Evolutionary conservation across 164 flowering plant species (phyloP).

Genomic region (Akebia trifoliata): DNA sequence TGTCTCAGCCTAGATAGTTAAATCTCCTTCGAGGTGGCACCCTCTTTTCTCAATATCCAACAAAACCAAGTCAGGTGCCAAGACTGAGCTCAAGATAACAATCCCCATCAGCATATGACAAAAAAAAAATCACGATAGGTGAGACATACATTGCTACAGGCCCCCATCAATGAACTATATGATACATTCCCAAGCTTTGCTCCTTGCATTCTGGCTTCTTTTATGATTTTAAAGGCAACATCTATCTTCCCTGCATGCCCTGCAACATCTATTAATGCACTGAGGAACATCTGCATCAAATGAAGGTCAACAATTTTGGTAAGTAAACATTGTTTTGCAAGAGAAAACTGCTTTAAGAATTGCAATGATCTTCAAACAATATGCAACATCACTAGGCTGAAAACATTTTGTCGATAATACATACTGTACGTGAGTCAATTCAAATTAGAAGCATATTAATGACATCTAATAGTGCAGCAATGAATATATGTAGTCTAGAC

Average conservation of each 20-base stretch:
- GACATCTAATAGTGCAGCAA: no score
- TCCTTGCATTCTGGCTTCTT: conserved; percentile 52
- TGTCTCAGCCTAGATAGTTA: neutral
- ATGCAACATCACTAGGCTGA: neutral
- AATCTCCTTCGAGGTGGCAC: neutral
- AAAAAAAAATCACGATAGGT: neutral
- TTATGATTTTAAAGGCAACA: conserved; percentile 64
- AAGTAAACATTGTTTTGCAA: conserved; percentile 6
- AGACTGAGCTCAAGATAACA: neutral
- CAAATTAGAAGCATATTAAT: neutral
- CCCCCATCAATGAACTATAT: conserved; percentile 96
- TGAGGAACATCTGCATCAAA: conserved; percentile 74
- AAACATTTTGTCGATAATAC: neutral
- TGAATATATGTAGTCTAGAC: no score
- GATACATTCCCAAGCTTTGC: conserved; percentile 55
- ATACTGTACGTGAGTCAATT: neutral
- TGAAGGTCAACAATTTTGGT: conserved; percentile 2
- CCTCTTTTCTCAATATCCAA: neutral
- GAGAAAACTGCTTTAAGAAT: neutral
- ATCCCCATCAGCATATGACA: neutral
- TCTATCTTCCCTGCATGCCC: conserved; percentile 91
- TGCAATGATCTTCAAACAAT: neutral
- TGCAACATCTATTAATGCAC: conserved; percentile 86
- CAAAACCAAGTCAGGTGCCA: neutral
- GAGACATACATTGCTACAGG: conserved; percentile 82